Base-by-base conservation (phyloP, 2,329 filamentous ascomycete genomes). In the Thielaviopsis musarum region DNA sequence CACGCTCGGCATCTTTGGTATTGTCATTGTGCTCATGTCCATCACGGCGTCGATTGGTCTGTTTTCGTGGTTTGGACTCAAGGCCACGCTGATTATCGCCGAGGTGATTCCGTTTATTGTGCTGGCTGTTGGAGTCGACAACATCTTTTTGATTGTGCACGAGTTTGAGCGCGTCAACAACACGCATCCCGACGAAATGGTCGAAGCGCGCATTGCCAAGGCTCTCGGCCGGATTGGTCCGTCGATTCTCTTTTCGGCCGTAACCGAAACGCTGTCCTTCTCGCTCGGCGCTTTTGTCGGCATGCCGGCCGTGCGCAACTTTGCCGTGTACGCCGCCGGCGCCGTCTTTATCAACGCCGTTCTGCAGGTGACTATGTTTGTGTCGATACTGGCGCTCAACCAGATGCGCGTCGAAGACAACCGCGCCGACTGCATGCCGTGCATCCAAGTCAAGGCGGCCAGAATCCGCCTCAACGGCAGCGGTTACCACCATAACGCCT, bases 51-150 rank as follows among this genome's bases (percentile, higher is more conserved):
- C 91, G 0, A 91, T 98, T 58, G 93, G 93, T 0, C 75, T 98
- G 51, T 98, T 97, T 68, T 95, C 93, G 0, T 93, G 89, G 69
- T 80, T 83, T 45, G 91, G 91, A 1, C 81, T 98, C 67, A 96
- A 95, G 72, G 93, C 91, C 15, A 98, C 93, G 0, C 76, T 98
- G 64, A 98, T 98, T 67, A 98, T 98, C 62, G 91, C 94, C 4
- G 93, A 98, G 69, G 93, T 98, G 62, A 98, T 98, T 64, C 93
- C 93, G 0, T 98, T 98, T 71, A 84, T 98, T 64, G 91, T 98
- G 10, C 75, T 98, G 21, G 93, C 93, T 13, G 91, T 98, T 28
- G 93, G 93, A 53, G 94, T 98, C 2, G 93, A 98, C 77, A 98
- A 98, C 68, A 97, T 98, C 66, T 98, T 98, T 73, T 75, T 98